These are phyloP conservation scores for Trypanosoma platydactyli DNA, from an alignment of 208 protist species.

Conservation along the genomic window DNA sequence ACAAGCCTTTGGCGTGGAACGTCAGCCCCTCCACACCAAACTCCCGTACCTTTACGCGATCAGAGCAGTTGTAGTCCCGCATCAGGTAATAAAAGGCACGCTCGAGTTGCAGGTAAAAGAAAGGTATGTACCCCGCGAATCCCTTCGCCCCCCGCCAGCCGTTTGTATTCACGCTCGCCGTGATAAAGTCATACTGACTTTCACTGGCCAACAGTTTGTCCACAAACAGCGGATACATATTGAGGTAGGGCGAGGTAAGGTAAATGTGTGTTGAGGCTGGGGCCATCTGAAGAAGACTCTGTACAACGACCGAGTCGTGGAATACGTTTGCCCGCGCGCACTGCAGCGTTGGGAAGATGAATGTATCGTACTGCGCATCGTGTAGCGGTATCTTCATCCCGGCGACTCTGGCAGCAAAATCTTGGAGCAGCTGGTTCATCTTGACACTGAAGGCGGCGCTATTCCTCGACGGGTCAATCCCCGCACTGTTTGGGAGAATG, in stretches of 20 bases:
- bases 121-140: conserved; percentile 70
- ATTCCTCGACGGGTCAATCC: conserved; percentile 47
- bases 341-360: conserved; percentile 84
- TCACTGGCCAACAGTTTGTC: conserved; percentile 46
- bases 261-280: conserved; percentile 49
- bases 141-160: conserved; percentile 70
- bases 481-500: conserved; percentile 54
- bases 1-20: conserved; percentile 88
- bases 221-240: conserved; percentile 67
- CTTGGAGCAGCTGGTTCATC: conserved; percentile 30
- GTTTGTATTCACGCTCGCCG: conserved; percentile 71
- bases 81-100: conserved; percentile 72
- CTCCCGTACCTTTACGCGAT: conserved; percentile 63
- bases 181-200: conserved; percentile 60
- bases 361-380: conserved; percentile 45
- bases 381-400: conserved; percentile 19
- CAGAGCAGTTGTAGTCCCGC: conserved; percentile 47
- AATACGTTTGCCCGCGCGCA: conserved; percentile 54
- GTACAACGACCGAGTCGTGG: conserved; percentile 64
- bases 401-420: conserved; percentile 36
- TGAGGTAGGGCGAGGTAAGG: conserved; percentile 84
- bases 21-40: conserved; percentile 65
- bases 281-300: conserved; percentile 43
- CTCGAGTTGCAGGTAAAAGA: conserved; percentile 85
- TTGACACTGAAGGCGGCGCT: conserved; percentile 32